Percentiles rank a stretch among this genome's conserved stretches.
Conservation (phyloP, 2,329 filamentous ascomycete genomes). For the Penicillium griseofulvum region DNA sequence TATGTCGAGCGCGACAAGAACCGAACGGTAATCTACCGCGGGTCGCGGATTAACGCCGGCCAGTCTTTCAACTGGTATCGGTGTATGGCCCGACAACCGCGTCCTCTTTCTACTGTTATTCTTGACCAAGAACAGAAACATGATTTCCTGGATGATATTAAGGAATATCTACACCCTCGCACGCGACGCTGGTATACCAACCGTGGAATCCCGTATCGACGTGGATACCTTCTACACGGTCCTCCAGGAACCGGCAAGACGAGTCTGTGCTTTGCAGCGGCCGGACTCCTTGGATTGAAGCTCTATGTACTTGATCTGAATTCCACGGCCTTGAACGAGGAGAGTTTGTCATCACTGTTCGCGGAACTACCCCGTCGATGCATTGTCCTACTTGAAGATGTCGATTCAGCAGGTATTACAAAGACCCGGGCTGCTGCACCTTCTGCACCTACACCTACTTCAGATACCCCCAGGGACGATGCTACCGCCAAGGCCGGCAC, state of each 20-base stretch:
- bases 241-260: slow-evolving; percentile 80
- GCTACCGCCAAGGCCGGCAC: slow-evolving; percentile 3
- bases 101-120: slow-evolving; percentile 56
- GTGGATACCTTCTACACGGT: slow-evolving; percentile 78
- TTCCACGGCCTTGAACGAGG: slow-evolving; percentile 61
- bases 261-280: slow-evolving; percentile 67
- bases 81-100: slow-evolving; percentile 46
- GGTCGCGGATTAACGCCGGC: slow-evolving; percentile 21
- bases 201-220: slow-evolving; percentile 78
- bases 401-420: slow-evolving; percentile 69
- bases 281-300: slow-evolving; percentile 66
- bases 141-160: slow-evolving; percentile 53
- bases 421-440: slow-evolving; percentile 43
- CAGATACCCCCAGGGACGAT: neutral
- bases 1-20: slow-evolving; percentile 37
- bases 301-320: slow-evolving; percentile 72
- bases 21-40: slow-evolving; percentile 41
- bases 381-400: slow-evolving; percentile 72
- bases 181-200: slow-evolving; percentile 72
- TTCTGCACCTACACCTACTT: neutral
- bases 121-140: slow-evolving; percentile 52
- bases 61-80: slow-evolving; percentile 31
- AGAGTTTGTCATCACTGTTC: slow-evolving; percentile 64
- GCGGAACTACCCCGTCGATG: slow-evolving; percentile 66
- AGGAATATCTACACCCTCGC: slow-evolving; percentile 54